These are phyloP conservation scores for Colletotrichum filicis DNA, from an alignment of 2,329 filamentous ascomycete species.

Conservation along the genomic window DNA sequence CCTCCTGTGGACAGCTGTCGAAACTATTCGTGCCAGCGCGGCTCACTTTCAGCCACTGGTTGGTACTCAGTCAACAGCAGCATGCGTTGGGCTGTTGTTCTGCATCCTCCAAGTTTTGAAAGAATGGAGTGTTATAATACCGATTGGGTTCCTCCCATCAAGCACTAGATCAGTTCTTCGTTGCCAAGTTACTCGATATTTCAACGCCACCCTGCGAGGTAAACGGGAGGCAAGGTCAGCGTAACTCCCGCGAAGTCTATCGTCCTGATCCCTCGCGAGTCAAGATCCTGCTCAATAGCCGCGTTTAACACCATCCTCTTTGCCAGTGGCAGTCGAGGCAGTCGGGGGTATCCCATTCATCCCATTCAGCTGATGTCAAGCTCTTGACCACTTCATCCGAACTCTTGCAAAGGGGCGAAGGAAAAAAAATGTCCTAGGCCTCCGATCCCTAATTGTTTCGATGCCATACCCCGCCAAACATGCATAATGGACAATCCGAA, in stretches of 20 bases:
- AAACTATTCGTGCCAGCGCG: neutral
- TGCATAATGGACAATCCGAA: slow-evolving; percentile 18
- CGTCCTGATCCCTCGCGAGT: neutral
- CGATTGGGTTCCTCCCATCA: neutral
- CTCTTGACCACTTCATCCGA: slow-evolving; percentile 10
- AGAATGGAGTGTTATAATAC: neutral
- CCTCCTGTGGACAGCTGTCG: neutral
- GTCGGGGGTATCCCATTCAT: slow-evolving; percentile 6
- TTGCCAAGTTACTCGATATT: neutral
- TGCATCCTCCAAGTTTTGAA: neutral
- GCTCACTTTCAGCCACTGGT: neutral
- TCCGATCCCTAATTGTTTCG: slow-evolving; percentile 11
- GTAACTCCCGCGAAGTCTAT: neutral
- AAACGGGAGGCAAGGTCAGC: neutral
- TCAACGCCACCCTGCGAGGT: neutral
- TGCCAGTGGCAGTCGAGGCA: neutral
- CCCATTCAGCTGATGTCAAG: neutral
- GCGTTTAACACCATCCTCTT: neutral
- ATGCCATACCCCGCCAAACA: slow-evolving; percentile 18
- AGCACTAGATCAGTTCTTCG: no score
- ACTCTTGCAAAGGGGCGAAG: neutral
- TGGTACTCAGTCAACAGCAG: neutral
- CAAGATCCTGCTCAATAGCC: neutral
- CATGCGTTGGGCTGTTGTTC: neutral
- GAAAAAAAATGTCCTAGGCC: neutral